phyloP scores from a whole-genome alignment of 495 filamentous ascomycete species.

The Podospora pseudopauciseta region DNA sequence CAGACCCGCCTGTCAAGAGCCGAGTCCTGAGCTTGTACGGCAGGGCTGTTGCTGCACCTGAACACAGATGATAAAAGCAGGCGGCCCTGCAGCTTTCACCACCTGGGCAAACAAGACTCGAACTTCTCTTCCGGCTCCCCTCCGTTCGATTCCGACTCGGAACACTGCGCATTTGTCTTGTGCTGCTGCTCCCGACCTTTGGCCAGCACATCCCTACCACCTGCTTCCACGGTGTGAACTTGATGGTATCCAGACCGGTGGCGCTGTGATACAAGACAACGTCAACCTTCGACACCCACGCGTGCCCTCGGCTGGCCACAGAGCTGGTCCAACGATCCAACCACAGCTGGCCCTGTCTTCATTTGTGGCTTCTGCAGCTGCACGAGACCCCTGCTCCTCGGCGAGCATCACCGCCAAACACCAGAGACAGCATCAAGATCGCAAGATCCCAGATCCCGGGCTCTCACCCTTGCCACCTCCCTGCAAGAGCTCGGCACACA shows the following conservation, averaged over 20 bases:
- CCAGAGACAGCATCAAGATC: background rate
- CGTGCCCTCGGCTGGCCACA: constrained; percentile 16
- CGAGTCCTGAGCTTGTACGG: constrained; percentile 21
- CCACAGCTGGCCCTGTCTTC: constrained; percentile 9
- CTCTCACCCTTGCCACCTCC: constrained; percentile 3
- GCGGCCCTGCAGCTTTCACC: constrained; percentile 3
- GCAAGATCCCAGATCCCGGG: background rate
- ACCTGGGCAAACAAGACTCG: background rate
- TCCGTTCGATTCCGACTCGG: background rate
- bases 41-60: constrained; percentile 15
- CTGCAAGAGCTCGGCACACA: constrained; percentile 11
- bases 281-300: constrained; percentile 11
- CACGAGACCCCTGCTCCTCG: constrained; percentile 15
- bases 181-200: background rate
- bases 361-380: constrained; percentile 24
- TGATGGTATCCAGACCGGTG: constrained; percentile 2
- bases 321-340: constrained; percentile 5
- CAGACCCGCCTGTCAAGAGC: constrained; percentile 23
- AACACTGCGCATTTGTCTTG: background rate
- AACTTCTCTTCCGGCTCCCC: background rate
- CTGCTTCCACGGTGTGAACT: constrained; percentile 5
- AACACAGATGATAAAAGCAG: constrained; percentile 15
- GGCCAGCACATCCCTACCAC: constrained; percentile 9
- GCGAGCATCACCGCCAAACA: constrained; percentile 1
- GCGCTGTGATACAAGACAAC: constrained; percentile 5